Evolutionary conservation across 768 basidiomycete species (phyloP), one percentile per base, ranked within the genome.

Genomic region (Lactifluus subvellereus): DNA sequence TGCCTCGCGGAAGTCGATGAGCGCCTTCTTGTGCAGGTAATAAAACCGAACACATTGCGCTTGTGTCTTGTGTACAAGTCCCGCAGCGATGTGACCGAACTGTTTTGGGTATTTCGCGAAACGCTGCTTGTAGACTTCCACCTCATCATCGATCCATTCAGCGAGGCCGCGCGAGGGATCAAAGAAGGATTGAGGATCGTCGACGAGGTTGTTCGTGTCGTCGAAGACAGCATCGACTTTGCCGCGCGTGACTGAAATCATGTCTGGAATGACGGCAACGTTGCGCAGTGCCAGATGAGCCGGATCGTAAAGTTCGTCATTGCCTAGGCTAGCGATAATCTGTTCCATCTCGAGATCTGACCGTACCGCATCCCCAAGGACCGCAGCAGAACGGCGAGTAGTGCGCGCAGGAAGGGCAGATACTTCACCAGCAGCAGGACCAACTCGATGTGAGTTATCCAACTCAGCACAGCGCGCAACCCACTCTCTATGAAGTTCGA

Each of bases 261-360:
- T 94, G 72, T 98, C 94, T 1, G 95, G 95, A 38, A 97, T 88
- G 54, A 76, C 82, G 18, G 95, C 95, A 38, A 92, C 82, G 66
- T 97, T 97, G 65, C 84, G 81, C 59, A 85, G 77, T 4, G 93
- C 90, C n/a, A 97, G 84, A 65, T 90, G 84, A 66, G 84, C 89
- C 0, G 95, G 92, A 74, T 98, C 94, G n/a, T 88, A 91, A 35
- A 91, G 84, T 63, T 96, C 94, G 66, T 96, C 93, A 68, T 88
- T 89, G 30, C 92, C 94, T 45, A 97, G 77, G 70, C 88, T 91
- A n/a, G 92, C 92, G 61, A 98, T 89, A 71, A 98, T 94, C 75
- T 94, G 93, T 70, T 97, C 91, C 85, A 97, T 94, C 77, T 98
- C 96, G 60, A 96, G 81, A 74, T 98, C 95, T 18, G 94, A 94